These are phyloP conservation scores for Aegilops longissima DNA, from an alignment of 176 grass and related monocot genomes.

Conservation along the genomic window DNA sequence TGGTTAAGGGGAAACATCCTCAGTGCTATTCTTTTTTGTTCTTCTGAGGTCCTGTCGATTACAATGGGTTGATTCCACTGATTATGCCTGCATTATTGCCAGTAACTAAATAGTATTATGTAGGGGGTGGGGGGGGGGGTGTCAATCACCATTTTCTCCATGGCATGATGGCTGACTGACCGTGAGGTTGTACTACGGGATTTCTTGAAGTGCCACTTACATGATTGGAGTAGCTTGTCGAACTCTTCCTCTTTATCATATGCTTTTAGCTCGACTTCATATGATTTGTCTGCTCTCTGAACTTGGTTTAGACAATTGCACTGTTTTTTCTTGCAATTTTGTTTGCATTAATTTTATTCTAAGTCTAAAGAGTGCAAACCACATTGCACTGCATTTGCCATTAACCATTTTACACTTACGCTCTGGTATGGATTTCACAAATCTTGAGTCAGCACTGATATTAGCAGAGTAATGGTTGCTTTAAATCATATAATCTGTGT, in stretches of 20 bases:
- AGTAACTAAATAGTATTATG: neutral
- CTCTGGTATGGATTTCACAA: neutral
- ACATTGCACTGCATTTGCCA: neutral
- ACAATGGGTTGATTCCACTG: neutral
- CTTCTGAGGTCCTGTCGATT: neutral
- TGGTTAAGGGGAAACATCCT: neutral
- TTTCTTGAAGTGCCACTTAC: constrained; percentile 1
- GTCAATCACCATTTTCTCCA: no score
- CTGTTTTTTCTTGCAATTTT: neutral
- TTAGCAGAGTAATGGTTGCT: neutral
- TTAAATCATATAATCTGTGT: neutral
- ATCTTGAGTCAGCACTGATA: neutral
- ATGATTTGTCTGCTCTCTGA: neutral
- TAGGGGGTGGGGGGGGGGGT: no score
- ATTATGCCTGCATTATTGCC: neutral
- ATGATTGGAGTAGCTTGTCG: neutral
- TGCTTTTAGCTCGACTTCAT: neutral
- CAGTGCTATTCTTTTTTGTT: neutral
- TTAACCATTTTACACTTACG: neutral
- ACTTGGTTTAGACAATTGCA: constrained; percentile 3
- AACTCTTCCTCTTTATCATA: neutral
- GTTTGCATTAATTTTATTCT: neutral
- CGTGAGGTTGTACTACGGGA: neutral
- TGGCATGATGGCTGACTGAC: no score
- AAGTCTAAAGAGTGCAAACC: neutral